Evolutionary conservation across 345 rosid species (phyloP), one percentile per base, ranked within the genome.

Genomic region (Citrus medica): DNA sequence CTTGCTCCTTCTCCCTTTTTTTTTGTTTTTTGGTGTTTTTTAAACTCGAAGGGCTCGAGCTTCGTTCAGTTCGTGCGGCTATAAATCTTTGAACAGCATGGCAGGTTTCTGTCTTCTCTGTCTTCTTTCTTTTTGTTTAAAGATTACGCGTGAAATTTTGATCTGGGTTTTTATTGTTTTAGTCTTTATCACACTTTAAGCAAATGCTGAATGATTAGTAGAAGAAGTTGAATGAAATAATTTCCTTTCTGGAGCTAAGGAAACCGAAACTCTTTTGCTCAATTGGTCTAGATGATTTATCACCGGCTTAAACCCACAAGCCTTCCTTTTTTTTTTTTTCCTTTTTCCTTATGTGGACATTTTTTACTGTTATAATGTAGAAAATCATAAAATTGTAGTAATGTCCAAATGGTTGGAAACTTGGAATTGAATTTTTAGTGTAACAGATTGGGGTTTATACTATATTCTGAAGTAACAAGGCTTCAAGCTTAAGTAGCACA

Each of bases 31-130:
- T 7, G 40, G 40, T 5, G 6, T 5, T 35, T 35, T 35, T 35
- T 35, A 10, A 10, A 9, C 51, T 46, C 48, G 6, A 4, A 74
- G 78, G 78, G 21, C 33, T 27, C 25, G 2, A 38, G 24, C 61
- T 64, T 32, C 62, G 12, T 64, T 46, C 28, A 13, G 69, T 28
- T 75, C 42, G 63, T 6, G 60, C 21, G 69, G 46, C 69, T 75
- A 62, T 53, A 28, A 21, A 27, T 27, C 7, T 48, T 66, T 66
- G 22, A 67, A 25, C 71, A 66, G 16, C 73, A 77, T 81, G 78
- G 46, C 74, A 14, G 80, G 83, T 81, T 9, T 59, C 42, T 60
- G 40, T 66, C 6, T 21, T 58, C 51, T 62, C 48, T 77, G 40
- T 63, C 66, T 42, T 30, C 67, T 65, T 68, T 60, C 24, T 51